Evolutionary conservation across 805 yeast genomes (phyloP).

Genomic region (Myxozyma udenii): DNA sequence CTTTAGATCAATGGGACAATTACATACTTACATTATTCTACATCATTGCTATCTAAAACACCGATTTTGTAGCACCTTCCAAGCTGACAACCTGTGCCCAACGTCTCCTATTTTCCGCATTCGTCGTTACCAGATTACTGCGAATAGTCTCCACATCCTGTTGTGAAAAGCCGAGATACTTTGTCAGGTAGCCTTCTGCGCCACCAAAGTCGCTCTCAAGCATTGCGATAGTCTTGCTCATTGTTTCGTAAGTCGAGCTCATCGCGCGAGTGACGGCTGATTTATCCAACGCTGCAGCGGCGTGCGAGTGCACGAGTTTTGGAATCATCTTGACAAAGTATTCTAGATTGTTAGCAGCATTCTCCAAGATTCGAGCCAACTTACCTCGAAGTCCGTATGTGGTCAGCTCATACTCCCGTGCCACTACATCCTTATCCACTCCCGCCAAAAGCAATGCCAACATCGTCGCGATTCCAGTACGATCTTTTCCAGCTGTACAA

Average conservation of each 20-base stretch:
- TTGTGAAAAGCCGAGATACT: slow-evolving; percentile 1
- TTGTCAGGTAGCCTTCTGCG: slow-evolving; percentile 15
- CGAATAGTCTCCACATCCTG: slow-evolving; percentile 6
- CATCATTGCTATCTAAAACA: no score
- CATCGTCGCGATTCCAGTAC: slow-evolving; percentile 76
- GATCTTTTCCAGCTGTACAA: slow-evolving; percentile 80
- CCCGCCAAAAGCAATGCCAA: slow-evolving; percentile 60
- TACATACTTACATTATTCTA: no score
- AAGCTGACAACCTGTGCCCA: no score
- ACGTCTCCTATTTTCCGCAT: no score
- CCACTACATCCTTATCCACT: slow-evolving; percentile 61
- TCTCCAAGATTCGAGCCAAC: background rate
- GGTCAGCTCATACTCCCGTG: slow-evolving; percentile 74
- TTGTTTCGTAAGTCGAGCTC: slow-evolving; percentile 13
- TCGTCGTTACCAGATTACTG: slow-evolving; percentile 2
- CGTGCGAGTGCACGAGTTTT: background rate
- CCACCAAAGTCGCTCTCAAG: slow-evolving; percentile 32
- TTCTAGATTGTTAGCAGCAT: slow-evolving; percentile 4
- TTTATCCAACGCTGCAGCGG: no score
- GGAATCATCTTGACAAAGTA: background rate
- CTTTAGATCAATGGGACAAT: no score
- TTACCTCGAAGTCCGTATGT: slow-evolving; percentile 50
- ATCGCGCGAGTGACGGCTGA: slow-evolving; percentile 3
- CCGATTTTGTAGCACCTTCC: no score
- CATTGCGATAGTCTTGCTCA: slow-evolving; percentile 4